Evolutionary conservation across 179 eudicot species (phyloP).

Genomic region (Amaranthus tricolor): DNA sequence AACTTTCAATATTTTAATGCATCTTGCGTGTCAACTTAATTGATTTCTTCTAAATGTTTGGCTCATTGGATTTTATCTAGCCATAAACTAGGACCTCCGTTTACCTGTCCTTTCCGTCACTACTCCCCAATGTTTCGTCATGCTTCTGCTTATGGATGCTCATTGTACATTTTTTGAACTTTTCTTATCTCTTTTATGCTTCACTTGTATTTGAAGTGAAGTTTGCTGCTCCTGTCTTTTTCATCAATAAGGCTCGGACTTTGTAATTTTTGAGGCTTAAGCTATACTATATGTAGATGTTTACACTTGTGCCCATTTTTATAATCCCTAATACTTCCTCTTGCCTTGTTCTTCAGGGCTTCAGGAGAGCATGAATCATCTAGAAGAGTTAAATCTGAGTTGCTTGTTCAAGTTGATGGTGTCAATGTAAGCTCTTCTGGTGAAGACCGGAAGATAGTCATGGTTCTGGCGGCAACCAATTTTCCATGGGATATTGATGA

Average conservation of each 20-base stretch:
- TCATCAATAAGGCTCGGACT: background rate
- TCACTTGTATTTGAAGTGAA: background rate
- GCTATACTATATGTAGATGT: background rate
- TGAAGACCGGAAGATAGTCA: constrained; percentile 97
- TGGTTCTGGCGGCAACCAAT: constrained; percentile 99
- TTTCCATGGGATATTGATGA: constrained; percentile 99
- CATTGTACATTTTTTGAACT: background rate
- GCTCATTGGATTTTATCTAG: background rate
- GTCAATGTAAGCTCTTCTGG: constrained; percentile 68
- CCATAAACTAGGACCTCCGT: background rate
- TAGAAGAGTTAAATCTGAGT: constrained; percentile 95
- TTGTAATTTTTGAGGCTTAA: background rate
- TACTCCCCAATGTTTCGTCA: background rate
- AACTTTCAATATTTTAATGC: constrained; percentile 1
- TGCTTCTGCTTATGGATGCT: constrained; percentile 2
- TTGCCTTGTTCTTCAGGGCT: constrained; percentile 53
- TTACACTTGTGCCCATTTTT: constrained; percentile 2
- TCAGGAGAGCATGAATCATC: constrained; percentile 99
- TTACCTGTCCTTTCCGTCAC: background rate
- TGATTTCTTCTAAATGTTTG: background rate
- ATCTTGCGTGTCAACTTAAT: background rate
- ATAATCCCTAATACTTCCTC: background rate
- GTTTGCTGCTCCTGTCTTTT: background rate
- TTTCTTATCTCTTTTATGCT: constrained; percentile 1
- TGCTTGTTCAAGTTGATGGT: constrained; percentile 98